Evolutionary conservation across 257 asterid genomes (phyloP).

Genomic region (Cruciata laevipes): DNA sequence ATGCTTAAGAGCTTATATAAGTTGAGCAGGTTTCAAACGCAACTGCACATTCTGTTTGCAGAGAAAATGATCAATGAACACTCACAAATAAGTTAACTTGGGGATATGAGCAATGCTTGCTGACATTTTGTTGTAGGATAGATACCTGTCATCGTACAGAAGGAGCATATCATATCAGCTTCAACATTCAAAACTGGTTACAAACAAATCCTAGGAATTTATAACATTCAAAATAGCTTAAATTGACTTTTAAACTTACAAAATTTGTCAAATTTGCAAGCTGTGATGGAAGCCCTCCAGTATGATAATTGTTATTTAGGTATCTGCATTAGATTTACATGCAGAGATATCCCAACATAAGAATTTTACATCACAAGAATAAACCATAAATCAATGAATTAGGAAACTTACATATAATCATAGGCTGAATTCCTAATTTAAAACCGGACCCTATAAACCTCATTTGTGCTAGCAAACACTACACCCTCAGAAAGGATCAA

Average conservation of each 20-base stretch:
- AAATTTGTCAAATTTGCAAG: conserved; percentile 77
- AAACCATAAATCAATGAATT: conserved; percentile 5
- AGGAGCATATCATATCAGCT: conserved; percentile 7
- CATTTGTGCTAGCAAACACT: too few relatives aligned
- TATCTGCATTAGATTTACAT: conserved; percentile 38
- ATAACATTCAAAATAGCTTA: conserved; percentile 1
- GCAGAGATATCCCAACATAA: conserved; percentile 2
- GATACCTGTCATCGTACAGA: conserved; percentile 39
- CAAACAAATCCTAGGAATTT: not conserved
- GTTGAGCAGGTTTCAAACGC: too few relatives aligned
- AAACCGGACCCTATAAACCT: too few relatives aligned
- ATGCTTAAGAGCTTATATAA: not conserved
- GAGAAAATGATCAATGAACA: conserved; percentile 10
- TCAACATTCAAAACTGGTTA: conserved; percentile 1
- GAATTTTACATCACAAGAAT: not conserved
- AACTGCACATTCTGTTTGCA: not conserved
- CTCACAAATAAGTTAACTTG: conserved; percentile 85
- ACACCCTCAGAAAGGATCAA: conserved; percentile 56
- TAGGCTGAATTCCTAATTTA: too few relatives aligned
- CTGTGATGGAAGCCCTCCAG: conserved; percentile 95
- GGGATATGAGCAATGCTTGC: conserved; percentile 81
- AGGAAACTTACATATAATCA: conserved; percentile 62
- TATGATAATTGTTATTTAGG: conserved; percentile 79
- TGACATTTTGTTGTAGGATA: conserved; percentile 90
- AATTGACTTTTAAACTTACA: conserved; percentile 52